Conservation (phyloP, 2,329 filamentous ascomycete genomes). For the Hypoxylon rubiginosum region DNA sequence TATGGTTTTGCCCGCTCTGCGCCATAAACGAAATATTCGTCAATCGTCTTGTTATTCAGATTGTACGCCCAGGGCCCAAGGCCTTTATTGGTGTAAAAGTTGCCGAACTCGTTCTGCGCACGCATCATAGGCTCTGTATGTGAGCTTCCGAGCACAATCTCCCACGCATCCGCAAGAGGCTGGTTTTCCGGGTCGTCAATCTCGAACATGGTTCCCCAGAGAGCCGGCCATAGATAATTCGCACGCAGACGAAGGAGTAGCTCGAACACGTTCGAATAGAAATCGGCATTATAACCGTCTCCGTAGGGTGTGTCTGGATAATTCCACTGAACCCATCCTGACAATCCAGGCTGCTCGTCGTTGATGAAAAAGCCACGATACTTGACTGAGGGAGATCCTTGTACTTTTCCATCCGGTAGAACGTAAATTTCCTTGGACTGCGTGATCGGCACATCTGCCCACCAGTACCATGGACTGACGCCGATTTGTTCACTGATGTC, state of each 20-base stretch:
- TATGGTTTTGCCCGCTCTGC: slow-evolving; percentile 75
- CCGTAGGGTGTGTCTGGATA: slow-evolving; percentile 61
- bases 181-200: slow-evolving; percentile 78
- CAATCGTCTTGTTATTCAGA: slow-evolving; percentile 76
- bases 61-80: slow-evolving; percentile 76
- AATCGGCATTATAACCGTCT: slow-evolving; percentile 68
- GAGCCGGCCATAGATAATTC: slow-evolving; percentile 82
- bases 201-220: slow-evolving; percentile 79
- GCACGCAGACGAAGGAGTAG: slow-evolving; percentile 76
- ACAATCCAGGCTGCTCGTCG: slow-evolving; percentile 76
- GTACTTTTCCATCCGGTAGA: slow-evolving; percentile 65
- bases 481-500: slow-evolving; percentile 80
- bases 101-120: slow-evolving; percentile 68
- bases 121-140: slow-evolving; percentile 81
- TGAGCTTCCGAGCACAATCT: slow-evolving; percentile 78
- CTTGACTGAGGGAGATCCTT: slow-evolving; percentile 72
- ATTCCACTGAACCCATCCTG: slow-evolving; percentile 70
- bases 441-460: slow-evolving; percentile 71
- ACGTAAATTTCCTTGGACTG: slow-evolving; percentile 68
- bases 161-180: slow-evolving; percentile 78
- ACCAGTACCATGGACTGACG: slow-evolving; percentile 78
- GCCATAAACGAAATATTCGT: slow-evolving; percentile 76
- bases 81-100: slow-evolving; percentile 59
- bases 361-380: slow-evolving; percentile 80
- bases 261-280: slow-evolving; percentile 79